These are phyloP conservation scores for Fusarium sp. DNA, from an alignment of 2,329 filamentous ascomycete species.

Conservation along the genomic window DNA sequence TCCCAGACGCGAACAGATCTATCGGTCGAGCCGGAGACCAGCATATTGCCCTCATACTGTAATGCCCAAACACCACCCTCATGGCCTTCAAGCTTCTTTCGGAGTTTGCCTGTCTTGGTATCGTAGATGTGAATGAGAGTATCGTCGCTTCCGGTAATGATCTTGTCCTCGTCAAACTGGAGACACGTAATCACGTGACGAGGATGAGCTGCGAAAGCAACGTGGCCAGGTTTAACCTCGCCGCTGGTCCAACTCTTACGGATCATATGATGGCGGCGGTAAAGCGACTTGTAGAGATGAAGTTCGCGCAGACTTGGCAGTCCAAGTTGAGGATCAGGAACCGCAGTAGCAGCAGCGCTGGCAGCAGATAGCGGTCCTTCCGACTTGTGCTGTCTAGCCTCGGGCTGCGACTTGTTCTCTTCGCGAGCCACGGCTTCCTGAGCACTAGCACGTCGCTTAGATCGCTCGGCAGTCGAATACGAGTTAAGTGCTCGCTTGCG, in stretches of 20 bases:
- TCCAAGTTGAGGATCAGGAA: constrained; percentile 84
- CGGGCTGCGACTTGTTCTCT: constrained; percentile 52
- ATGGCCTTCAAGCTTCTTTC: constrained; percentile 87
- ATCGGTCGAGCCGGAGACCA: constrained; percentile 97
- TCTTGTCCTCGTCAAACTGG: constrained; percentile 98
- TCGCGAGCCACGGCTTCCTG: constrained; percentile 59
- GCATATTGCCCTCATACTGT: constrained; percentile 93
- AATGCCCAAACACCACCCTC: constrained; percentile 98
- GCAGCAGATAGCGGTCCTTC: constrained; percentile 90
- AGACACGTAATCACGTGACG: constrained; percentile 97
- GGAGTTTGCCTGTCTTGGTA: constrained; percentile 89
- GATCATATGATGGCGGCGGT: constrained; percentile 91
- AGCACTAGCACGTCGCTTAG: constrained; percentile 64
- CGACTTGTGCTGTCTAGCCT: constrained; percentile 65
- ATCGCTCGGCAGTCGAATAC: constrained; percentile 59
- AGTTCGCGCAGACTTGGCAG: constrained; percentile 82
- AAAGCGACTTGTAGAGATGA: constrained; percentile 96
- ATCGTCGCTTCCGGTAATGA: constrained; percentile 96
- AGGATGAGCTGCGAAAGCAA: constrained; percentile 96
- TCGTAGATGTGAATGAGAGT: constrained; percentile 98
- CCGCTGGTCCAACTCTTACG: constrained; percentile 92
- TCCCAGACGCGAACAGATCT: constrained; percentile 99
- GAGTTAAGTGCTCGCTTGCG: constrained; percentile 64
- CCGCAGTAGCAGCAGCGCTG: constrained; percentile 82
- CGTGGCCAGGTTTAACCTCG: constrained; percentile 84